These are phyloP conservation scores for Neofusicoccum parvum DNA, from an alignment of 2,329 filamentous ascomycete genomes.

Conservation along the genomic window DNA sequence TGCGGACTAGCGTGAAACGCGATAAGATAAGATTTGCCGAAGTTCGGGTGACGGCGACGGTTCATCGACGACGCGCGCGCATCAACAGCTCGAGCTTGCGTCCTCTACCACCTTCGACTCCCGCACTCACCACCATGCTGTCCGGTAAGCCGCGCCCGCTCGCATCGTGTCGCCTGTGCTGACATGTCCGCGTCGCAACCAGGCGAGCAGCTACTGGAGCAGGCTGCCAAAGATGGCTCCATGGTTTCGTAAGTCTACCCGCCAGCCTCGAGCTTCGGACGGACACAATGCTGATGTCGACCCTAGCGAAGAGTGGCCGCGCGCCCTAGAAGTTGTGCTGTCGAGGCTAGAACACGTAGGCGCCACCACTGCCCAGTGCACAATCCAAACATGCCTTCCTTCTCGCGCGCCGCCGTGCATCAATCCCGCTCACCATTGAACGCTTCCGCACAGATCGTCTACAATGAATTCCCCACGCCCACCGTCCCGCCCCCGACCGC, in stretches of 20 bases:
- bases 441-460: conserved; percentile 63
- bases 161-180: neutral
- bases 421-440: conserved; percentile 16
- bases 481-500: conserved; percentile 52
- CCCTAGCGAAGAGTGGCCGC: conserved; percentile 68
- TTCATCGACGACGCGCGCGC: conserved; percentile 16
- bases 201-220: conserved; percentile 55
- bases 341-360: conserved; percentile 67
- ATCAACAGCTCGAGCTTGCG: conserved; percentile 3
- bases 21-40: conserved; percentile 18
- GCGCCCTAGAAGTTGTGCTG: conserved; percentile 66
- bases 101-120: neutral
- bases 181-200: neutral
- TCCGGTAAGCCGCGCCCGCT: neutral
- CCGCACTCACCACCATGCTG: conserved; percentile 15
- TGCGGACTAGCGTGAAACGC: neutral
- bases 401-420: neutral
- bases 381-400: neutral
- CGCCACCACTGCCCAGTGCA: neutral
- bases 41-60: neutral
- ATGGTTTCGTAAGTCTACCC: conserved; percentile 57
- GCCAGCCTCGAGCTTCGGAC: neutral
- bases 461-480: conserved; percentile 71
- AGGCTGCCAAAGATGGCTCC: conserved; percentile 59
- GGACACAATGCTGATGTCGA: conserved; percentile 33